Percentiles rank a stretch among this genome's conserved stretches.
phyloP scores from a whole-genome alignment of 164 flowering plant genomes.

The Sedum album region DNA sequence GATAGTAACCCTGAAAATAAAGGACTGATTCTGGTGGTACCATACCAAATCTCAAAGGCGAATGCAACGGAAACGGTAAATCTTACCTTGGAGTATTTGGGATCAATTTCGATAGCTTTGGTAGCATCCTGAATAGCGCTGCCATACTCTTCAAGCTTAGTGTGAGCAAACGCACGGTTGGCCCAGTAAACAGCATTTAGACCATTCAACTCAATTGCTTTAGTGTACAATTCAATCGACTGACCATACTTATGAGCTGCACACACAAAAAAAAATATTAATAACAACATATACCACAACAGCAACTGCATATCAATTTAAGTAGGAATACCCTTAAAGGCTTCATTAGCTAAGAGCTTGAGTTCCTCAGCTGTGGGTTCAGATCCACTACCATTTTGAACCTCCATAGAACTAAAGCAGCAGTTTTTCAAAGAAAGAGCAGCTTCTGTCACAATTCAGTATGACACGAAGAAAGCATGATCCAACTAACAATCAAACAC shows the following conservation, averaged over 20 bases:
- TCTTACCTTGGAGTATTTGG: conserved; percentile 81
- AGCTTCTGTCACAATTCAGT: background rate
- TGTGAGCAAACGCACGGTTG: conserved; percentile 91
- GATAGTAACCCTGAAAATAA: conserved; percentile 70
- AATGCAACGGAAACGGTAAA: conserved; percentile 5
- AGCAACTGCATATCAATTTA: background rate
- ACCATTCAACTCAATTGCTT: conserved; percentile 68
- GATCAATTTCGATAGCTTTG: conserved; percentile 81
- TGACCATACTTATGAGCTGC: conserved; percentile 75
- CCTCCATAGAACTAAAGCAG: background rate
- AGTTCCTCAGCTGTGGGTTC: conserved; percentile 50
- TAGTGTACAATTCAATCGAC: conserved; percentile 73
- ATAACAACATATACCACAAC: too few species aligned
- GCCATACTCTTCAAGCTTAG: conserved; percentile 93
- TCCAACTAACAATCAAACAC: too few species aligned
- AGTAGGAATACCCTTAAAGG: conserved; percentile 65
- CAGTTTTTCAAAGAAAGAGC: background rate
- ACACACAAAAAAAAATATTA: background rate
- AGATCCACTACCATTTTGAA: background rate
- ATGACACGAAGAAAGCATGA: background rate
- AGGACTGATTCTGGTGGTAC: background rate
- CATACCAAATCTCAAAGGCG: background rate
- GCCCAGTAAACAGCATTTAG: conserved; percentile 92
- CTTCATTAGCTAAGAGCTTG: conserved; percentile 77
- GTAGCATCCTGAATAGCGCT: conserved; percentile 94